Conservation (phyloP, 768 basidiomycete species). For the Leccinum disarticulatum region DNA sequence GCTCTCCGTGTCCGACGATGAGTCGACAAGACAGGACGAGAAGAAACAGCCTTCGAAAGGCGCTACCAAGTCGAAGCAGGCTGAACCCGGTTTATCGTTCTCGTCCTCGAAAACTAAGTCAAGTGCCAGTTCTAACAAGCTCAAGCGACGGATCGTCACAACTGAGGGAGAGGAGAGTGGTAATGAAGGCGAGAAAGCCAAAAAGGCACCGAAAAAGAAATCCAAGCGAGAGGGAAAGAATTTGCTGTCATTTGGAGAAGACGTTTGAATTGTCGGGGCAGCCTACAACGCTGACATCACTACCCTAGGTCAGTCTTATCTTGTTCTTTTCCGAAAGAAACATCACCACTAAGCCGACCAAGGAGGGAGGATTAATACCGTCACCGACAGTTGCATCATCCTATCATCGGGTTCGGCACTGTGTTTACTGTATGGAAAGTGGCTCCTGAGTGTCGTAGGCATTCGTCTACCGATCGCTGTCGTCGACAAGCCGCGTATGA, state of each 20-base stretch:
- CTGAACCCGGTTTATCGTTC: constrained; percentile 36
- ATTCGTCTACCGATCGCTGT: background rate
- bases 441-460: background rate
- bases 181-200: constrained; percentile 19
- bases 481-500: background rate
- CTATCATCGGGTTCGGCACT: background rate
- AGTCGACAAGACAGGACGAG: constrained; percentile 29
- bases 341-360: background rate
- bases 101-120: constrained; percentile 34
- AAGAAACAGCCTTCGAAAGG: constrained; percentile 19
- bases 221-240: constrained; percentile 46
- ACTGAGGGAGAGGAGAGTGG: constrained; percentile 31
- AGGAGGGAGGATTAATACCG: background rate
- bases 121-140: constrained; percentile 26
- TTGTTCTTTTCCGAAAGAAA: background rate
- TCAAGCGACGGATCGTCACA: constrained; percentile 37
- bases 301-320: constrained; percentile 8
- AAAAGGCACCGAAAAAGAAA: constrained; percentile 50
- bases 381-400: background rate
- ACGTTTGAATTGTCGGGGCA: constrained; percentile 21
- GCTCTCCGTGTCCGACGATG: constrained; percentile 41
- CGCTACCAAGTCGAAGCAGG: constrained; percentile 24
- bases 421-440: background rate
- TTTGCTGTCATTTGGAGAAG: constrained; percentile 37
- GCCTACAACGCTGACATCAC: background rate